Evolutionary conservation across 805 yeast species (phyloP).

Genomic region (Danielia reshetovae): DNA sequence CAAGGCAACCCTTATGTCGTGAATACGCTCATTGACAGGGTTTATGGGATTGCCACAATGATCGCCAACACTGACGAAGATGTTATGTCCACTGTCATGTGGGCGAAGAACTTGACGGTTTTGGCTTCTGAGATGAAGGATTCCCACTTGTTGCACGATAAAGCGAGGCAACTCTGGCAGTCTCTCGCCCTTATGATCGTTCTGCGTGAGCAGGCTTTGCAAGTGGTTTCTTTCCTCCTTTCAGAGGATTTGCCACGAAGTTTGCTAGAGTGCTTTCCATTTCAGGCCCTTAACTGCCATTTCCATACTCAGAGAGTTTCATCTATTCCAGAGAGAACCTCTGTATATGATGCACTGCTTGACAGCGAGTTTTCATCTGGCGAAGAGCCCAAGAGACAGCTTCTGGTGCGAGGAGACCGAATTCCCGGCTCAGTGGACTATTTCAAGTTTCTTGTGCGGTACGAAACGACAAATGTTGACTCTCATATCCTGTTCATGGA

Average conservation of each 20-base stretch:
- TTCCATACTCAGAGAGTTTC: too few relatives aligned
- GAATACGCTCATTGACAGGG: not conserved
- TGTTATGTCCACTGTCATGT: not conserved
- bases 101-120: not conserved
- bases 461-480: slow-evolving; percentile 2
- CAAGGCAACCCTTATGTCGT: not conserved
- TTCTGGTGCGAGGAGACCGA: too few relatives aligned
- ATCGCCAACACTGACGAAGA: not conserved
- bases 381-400: not conserved
- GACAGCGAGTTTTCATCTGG: not conserved
- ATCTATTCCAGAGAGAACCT: too few relatives aligned
- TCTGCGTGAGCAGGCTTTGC: not conserved
- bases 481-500: slow-evolving; percentile 1
- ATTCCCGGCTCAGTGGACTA: slow-evolving; percentile 1
- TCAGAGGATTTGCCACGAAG: too few relatives aligned
- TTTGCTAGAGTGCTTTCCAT: too few relatives aligned
- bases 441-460: slow-evolving; percentile 9
- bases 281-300: too few relatives aligned
- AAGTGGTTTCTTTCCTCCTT: not conserved
- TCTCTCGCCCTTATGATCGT: not conserved
- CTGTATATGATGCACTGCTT: not conserved
- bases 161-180: not conserved
- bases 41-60: too few relatives aligned
- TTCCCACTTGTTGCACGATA: not conserved
- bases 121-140: not conserved